Base-by-base conservation (phyloP, 78 protist species). In the Dictyostelium brefeldianum region DNA sequence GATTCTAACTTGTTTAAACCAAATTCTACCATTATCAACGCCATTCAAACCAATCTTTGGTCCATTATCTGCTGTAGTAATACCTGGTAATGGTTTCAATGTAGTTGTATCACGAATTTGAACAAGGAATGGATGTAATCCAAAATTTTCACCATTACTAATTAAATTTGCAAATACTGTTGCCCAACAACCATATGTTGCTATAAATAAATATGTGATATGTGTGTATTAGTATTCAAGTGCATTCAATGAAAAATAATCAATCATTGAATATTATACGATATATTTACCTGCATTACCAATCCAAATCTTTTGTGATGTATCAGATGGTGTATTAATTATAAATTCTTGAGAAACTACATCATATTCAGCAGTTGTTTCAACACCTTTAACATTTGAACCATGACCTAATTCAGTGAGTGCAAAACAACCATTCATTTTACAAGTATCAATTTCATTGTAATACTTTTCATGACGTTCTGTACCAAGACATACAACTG, bases 221-320 rank as follows among this genome's bases (percentile, higher is more conserved):
- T n/a, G n/a, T n/a, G n/a, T n/a, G n/a, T n/a, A n/a, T n/a, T n/a
- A n/a, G n/a, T n/a, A n/a, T n/a, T n/a, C n/a, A n/a, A n/a, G n/a
- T n/a, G n/a, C n/a, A n/a, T n/a, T n/a, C n/a, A n/a, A n/a, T n/a
- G n/a, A n/a, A n/a, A n/a, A n/a, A n/a, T n/a, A n/a, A n/a, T n/a
- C n/a, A n/a, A n/a, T n/a, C n/a, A n/a, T n/a, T n/a, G n/a, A n/a
- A n/a, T n/a, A n/a, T n/a, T n/a, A n/a, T n/a, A n/a, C n/a, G n/a
- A n/a, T n/a, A n/a, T n/a, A n/a, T n/a, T n/a, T n/a, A n/a, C n/a
- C n/a, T 1, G 95, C 95, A 78, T 87, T 83, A 46, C 96, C 95
- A 80, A 95, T 95, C 97, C 97, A 95, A 47, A 80, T 91, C 81
- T 95, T 95, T 59, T 91, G 91, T 17, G 97, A 95, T 17, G 80